Percentiles rank a stretch among this genome's conserved stretches.
Conservation (phyloP, 2,329 filamentous ascomycete species). For the Ophiostoma angusticollis region DNA sequence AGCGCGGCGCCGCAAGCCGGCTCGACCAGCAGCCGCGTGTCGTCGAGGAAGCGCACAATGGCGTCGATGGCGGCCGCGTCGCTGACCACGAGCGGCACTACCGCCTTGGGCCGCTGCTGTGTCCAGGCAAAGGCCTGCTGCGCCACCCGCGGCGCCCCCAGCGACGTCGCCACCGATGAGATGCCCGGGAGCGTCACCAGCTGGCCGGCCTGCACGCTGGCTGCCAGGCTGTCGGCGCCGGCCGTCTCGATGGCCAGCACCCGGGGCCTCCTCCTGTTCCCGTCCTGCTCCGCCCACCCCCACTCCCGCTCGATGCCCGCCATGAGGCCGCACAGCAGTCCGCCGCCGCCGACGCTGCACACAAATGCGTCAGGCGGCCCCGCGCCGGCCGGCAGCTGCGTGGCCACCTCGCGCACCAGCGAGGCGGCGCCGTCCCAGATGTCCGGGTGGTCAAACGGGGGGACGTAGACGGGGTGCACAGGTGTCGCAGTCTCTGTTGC, state of each 20-base stretch:
- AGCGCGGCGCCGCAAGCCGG: conserved; percentile 73
- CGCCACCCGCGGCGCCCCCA: conserved; percentile 57
- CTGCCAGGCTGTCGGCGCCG: conserved; percentile 54
- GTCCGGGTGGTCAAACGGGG: conserved; percentile 53
- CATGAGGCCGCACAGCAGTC: conserved; percentile 55
- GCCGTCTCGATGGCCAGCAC: conserved; percentile 61
- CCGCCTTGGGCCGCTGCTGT: conserved; percentile 26
- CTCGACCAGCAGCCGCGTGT: conserved; percentile 72
- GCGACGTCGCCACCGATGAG: conserved; percentile 56
- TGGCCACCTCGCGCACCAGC: conserved; percentile 35
- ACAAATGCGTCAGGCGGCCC: conserved; percentile 45
- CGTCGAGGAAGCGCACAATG: conserved; percentile 65
- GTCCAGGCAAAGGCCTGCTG: conserved; percentile 46
- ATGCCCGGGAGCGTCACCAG: conserved; percentile 54
- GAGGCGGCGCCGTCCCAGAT: conserved; percentile 53
- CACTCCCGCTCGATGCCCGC: conserved; percentile 40
- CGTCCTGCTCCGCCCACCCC: conserved; percentile 5
- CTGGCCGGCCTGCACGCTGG: conserved; percentile 38
- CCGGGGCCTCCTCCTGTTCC: conserved; percentile 19
- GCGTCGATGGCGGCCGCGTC: conserved; percentile 72
- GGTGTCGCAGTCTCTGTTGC: background rate
- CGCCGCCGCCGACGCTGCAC: conserved; percentile 59
- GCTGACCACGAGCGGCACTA: conserved; percentile 48
- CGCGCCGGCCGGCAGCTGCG: conserved; percentile 22
- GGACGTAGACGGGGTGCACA: conserved; percentile 42